phyloP scores from a whole-genome alignment of 2,329 filamentous ascomycete species.

The Aspergillus spinulosporus region DNA sequence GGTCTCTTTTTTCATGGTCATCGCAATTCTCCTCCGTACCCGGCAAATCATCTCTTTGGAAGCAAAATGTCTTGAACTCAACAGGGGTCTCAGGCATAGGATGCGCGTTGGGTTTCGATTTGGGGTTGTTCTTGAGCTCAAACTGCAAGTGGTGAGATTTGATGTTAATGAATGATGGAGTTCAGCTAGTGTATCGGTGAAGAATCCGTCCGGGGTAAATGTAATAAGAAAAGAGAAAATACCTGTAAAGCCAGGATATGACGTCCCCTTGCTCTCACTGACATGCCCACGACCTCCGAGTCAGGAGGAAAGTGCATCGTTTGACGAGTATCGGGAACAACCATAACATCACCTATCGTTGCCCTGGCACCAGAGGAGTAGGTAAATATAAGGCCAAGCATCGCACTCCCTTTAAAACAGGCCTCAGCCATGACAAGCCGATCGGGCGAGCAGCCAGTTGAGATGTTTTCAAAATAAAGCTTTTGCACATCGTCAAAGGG shows the following conservation, averaged over 20 bases:
- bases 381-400: background rate
- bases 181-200: too few relatives aligned
- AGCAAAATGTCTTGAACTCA: too few relatives aligned
- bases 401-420: background rate
- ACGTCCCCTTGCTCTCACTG: background rate
- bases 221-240: background rate
- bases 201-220: too few relatives aligned
- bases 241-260: background rate
- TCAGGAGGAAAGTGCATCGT: background rate
- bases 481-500: constrained; percentile 13
- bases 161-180: too few relatives aligned
- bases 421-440: background rate
- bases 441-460: background rate
- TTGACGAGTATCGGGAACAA: background rate
- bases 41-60: too few relatives aligned
- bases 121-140: too few relatives aligned
- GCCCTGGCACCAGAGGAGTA: background rate
- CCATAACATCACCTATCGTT: background rate
- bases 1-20: too few relatives aligned
- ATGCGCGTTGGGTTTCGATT: too few relatives aligned
- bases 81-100: too few relatives aligned
- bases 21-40: too few relatives aligned
- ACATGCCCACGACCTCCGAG: background rate
- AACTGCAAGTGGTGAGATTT: too few relatives aligned
- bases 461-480: constrained; percentile 8